Base-by-base conservation (phyloP, 2,329 filamentous ascomycete genomes). In the Phaeosphaeria sp. region DNA sequence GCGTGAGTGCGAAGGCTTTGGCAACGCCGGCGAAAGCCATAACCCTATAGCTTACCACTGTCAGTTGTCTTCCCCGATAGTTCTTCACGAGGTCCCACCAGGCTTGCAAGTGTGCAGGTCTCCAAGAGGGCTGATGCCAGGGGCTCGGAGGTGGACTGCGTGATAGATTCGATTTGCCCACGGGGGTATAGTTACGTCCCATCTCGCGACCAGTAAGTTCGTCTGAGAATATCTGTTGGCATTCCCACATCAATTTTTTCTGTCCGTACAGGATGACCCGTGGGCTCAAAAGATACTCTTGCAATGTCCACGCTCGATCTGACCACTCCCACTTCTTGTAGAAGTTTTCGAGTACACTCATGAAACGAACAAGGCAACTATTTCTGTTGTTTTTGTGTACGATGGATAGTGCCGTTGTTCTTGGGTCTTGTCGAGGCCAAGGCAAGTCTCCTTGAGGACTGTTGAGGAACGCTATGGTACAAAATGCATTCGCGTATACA, bases 261-360 rank as follows among this genome's bases (percentile, higher is more conserved):
- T 59, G 51, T 0, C 63, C 63, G 15, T 61, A 53, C 1, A 64
- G 42, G 3, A 67, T 49, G 8, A 55, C 63, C 2, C 65, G 52
- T 0, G 63, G 57, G 4, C 52, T 48, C 0, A 69, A 42, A 1
- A 64, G 48, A 17, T 65, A 59, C 25, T 69, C 66, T n/a, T 69
- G 66, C 9, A 63, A 63, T 13, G 57, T 60, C 64, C 63, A 69
- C 4, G 61, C 66, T n/a, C 65, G 59, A 1, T 30, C 27, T 25
- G 57, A 59, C 2, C 64, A 39, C 4, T 63, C 63, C 57, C 52
- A 60, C 0, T 33, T 25, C 39, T 18, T 20, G 56, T 36, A 6
- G 50, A 48, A 24, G 43, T 5, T n/a, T n/a, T n/a, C n/a, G n/a
- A n/a, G n/a, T n/a, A n/a, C n/a, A n/a, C n/a, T n/a, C n/a, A n/a